A percentile compares a stretch with the other conserved stretches of the same genome.
Conservation (phyloP, 2,329 filamentous ascomycete genomes). For the Alternaria conjuncta region DNA sequence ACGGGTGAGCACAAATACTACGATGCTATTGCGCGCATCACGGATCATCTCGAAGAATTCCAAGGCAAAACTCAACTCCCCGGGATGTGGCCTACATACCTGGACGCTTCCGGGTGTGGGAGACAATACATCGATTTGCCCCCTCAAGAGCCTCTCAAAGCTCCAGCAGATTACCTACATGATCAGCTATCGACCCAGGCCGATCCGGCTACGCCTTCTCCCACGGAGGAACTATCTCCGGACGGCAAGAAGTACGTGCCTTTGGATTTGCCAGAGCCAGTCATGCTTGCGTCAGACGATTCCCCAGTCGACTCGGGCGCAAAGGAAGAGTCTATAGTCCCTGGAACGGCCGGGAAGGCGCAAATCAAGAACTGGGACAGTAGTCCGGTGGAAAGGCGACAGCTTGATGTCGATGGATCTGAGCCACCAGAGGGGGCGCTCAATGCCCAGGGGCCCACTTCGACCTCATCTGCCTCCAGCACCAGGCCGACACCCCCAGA, state of each 20-base stretch:
- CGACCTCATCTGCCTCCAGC: conserved; percentile 9
- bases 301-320: conserved; percentile 7
- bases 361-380: conserved; percentile 33
- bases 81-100: conserved; percentile 57
- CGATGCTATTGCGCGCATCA: conserved; percentile 56
- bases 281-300: conserved; percentile 31
- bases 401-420: conserved; percentile 29
- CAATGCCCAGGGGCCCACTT: conserved; percentile 1
- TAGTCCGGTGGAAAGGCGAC: conserved; percentile 25
- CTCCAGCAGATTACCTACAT: conserved; percentile 14
- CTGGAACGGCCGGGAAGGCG: conserved; percentile 16
- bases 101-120: conserved; percentile 52
- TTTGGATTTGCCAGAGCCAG: conserved; percentile 36
- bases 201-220: conserved; percentile 12
- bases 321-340: conserved; percentile 6
- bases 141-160: conserved; percentile 29
- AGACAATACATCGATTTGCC: conserved; percentile 32
- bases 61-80: conserved; percentile 55
- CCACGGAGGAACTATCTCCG: conserved; percentile 31
- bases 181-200: background rate
- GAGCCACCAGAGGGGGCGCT: conserved; percentile 14
- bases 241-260: conserved; percentile 43
- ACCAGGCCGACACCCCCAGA: conserved; percentile 30
- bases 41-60: conserved; percentile 51
- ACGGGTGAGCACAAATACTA: conserved; percentile 57